phyloP scores from a whole-genome alignment of 2,329 filamentous ascomycete species.

The Aspergillus felis region DNA sequence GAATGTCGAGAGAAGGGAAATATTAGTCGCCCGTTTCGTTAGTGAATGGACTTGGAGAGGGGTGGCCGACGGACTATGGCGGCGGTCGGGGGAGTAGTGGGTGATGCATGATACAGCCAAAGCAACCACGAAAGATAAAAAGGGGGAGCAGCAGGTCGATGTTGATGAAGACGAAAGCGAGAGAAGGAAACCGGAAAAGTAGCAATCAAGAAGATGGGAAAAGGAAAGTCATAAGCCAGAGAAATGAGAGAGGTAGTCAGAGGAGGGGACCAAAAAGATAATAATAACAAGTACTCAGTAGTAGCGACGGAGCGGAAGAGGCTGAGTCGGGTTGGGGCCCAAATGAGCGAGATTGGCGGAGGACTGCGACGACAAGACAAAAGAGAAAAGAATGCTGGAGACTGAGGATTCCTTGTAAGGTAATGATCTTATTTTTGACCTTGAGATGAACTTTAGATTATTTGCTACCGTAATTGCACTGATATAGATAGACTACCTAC shows the following conservation, averaged over 20 bases:
- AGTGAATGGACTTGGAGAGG: constrained; percentile 7
- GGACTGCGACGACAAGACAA: background rate
- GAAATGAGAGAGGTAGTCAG: constrained; percentile 2
- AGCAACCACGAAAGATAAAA: constrained; percentile 7
- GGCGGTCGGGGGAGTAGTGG: constrained; percentile 27
- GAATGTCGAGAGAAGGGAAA: background rate
- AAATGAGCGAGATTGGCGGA: background rate
- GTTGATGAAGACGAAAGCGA: constrained; percentile 2
- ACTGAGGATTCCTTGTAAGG: background rate
- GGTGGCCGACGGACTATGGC: constrained; percentile 28
- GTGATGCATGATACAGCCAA: constrained; percentile 29
- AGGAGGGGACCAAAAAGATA: constrained; percentile 4
- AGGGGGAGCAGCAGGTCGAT: constrained; percentile 5
- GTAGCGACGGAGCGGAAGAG: background rate
- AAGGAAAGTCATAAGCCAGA: constrained; percentile 5
- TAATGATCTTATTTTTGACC: background rate
- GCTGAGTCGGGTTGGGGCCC: background rate
- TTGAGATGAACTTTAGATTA: background rate
- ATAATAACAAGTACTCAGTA: background rate
- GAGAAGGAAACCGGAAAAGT: constrained; percentile 2
- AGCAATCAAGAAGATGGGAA: background rate
- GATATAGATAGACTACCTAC: too few species aligned
- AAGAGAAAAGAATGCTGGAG: background rate
- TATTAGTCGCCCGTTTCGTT: background rate
- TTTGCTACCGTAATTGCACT: too few species aligned